Conservation (phyloP, 2,329 filamentous ascomycete species). For the Podosphaera xanthii region DNA sequence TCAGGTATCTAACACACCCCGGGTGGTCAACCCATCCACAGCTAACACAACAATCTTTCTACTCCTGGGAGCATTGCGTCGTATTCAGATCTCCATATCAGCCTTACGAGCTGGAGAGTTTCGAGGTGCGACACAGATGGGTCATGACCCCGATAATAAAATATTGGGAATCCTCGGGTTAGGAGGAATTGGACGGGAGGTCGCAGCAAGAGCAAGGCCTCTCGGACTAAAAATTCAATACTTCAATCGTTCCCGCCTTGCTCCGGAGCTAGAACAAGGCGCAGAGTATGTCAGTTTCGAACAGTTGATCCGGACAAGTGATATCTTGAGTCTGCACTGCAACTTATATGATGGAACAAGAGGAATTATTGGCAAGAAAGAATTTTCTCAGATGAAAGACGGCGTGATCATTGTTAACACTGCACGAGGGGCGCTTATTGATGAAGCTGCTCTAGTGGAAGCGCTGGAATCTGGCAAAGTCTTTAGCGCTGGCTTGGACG, state of each 20-base stretch:
- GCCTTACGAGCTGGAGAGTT: constrained; percentile 41
- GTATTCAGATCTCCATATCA: constrained; percentile 30
- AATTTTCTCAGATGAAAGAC: constrained; percentile 55
- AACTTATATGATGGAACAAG: constrained; percentile 45
- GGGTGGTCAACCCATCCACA: constrained; percentile 56
- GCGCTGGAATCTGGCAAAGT: constrained; percentile 48
- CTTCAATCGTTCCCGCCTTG: constrained; percentile 41
- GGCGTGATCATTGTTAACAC: constrained; percentile 65
- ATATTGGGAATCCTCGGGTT: constrained; percentile 60
- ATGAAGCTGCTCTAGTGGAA: constrained; percentile 53
- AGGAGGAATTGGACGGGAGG: constrained; percentile 59
- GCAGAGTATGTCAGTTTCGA: constrained; percentile 51
- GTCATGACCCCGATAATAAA: constrained; percentile 52
- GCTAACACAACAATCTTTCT: constrained; percentile 62
- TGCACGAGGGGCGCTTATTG: constrained; percentile 55
- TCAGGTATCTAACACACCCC: constrained; percentile 53
- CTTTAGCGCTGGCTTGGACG: constrained; percentile 48
- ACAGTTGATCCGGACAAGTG: constrained; percentile 40
- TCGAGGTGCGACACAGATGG: constrained; percentile 27
- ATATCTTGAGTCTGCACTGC: constrained; percentile 58
- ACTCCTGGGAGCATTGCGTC: constrained; percentile 53
- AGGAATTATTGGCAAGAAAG: constrained; percentile 42
- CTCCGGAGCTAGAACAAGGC: constrained; percentile 23
- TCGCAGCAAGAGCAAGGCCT: constrained; percentile 45
- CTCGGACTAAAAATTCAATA: constrained; percentile 60